Evolutionary conservation across 371 early-diverging fungal species (phyloP).

Genomic region (Haplosporangium sp.): DNA sequence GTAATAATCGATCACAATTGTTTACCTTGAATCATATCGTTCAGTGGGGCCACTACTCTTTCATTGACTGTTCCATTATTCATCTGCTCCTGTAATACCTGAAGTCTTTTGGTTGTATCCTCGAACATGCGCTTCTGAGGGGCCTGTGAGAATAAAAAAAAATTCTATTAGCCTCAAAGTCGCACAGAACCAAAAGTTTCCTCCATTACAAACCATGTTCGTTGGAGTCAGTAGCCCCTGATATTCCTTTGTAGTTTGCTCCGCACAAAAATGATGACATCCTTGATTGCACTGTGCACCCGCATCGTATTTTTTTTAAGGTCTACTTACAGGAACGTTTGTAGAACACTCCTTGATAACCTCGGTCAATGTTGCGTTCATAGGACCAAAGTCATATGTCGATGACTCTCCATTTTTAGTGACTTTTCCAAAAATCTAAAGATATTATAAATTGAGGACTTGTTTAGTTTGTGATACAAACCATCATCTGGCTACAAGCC

Average conservation of each 20-base stretch:
- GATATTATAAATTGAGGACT: background rate
- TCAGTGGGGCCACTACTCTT: conserved; percentile 59
- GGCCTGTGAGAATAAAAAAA: conserved; percentile 44
- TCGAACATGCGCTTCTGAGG: conserved; percentile 69
- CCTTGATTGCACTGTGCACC: background rate
- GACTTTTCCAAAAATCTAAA: conserved; percentile 52
- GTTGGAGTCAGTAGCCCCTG: background rate
- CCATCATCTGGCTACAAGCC: too few species aligned
- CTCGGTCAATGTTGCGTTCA: conserved; percentile 28
- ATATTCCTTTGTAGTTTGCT: background rate
- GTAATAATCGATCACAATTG: background rate
- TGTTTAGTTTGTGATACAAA: conserved; percentile 6
- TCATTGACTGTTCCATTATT: conserved; percentile 61
- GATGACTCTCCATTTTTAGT: conserved; percentile 18
- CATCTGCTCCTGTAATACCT: conserved; percentile 64
- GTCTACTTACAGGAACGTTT: conserved; percentile 40
- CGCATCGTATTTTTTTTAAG: background rate
- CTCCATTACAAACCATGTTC: background rate
- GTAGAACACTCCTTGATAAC: conserved; percentile 42
- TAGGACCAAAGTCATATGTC: conserved; percentile 36
- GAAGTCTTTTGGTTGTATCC: conserved; percentile 69
- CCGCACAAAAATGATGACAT: background rate
- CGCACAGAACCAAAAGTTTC: background rate
- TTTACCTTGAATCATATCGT: conserved; percentile 53
- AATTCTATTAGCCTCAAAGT: background rate